A percentile compares a stretch with the other conserved stretches of the same genome.
Evolutionary conservation across 129 eudicot genomes (phyloP).

Genomic region (Lonicera japonica): DNA sequence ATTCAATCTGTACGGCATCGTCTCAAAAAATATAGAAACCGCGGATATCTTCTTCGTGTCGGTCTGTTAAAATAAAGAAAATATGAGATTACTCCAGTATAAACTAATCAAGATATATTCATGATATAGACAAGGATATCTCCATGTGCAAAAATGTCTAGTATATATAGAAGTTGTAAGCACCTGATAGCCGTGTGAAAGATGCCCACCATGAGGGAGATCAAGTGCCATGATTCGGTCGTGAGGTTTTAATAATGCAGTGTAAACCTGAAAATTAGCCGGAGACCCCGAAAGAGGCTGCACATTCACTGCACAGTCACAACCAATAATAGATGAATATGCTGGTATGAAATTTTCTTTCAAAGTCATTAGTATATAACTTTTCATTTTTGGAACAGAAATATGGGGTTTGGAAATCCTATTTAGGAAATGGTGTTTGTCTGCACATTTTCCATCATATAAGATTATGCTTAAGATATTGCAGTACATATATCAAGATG

Average conservation of each 20-base stretch:
- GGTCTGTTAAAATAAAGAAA: slow-evolving; percentile 42
- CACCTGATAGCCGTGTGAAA: slow-evolving; percentile 98
- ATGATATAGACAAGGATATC: background rate
- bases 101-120: background rate
- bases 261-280: slow-evolving; percentile 86
- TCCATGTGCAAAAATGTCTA: background rate
- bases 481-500: background rate
- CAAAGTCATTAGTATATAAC: background rate
- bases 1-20: slow-evolving; percentile 97
- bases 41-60: slow-evolving; percentile 99
- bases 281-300: slow-evolving; percentile 98
- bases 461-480: background rate
- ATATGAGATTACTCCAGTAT: background rate
- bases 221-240: slow-evolving; percentile 99
- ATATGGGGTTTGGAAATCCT: background rate
- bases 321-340: background rate
- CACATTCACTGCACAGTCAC: slow-evolving; percentile 68
- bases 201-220: slow-evolving; percentile 99
- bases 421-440: background rate
- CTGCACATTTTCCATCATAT: background rate
- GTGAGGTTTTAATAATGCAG: slow-evolving; percentile 92
- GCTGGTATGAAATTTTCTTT: background rate
- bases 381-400: background rate
- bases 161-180: background rate
- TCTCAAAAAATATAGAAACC: slow-evolving; percentile 88